phyloP scores from a whole-genome alignment of 78 protist species.

The Pigoraptor vietnamica region DNA sequence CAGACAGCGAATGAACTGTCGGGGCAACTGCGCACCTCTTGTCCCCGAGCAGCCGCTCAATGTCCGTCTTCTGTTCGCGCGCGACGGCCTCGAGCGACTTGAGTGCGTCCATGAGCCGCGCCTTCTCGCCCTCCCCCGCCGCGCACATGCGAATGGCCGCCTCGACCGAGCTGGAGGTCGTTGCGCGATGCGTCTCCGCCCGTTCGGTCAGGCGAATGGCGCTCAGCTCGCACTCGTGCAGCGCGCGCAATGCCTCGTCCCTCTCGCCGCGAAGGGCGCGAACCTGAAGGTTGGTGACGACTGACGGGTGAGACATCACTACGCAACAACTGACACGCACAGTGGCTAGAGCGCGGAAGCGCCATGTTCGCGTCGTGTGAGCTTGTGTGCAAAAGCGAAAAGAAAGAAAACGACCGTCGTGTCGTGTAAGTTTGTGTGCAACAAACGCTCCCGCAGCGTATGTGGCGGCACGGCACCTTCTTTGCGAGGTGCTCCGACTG shows the following conservation, averaged over 20 bases:
- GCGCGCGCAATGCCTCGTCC: neutral
- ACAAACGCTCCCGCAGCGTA: no score
- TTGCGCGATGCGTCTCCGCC: neutral
- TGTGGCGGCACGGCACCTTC: no score
- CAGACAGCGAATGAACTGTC: no score
- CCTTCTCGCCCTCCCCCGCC: neutral
- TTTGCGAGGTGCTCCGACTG: neutral
- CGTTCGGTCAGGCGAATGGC: neutral
- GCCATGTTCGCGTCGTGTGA: neutral
- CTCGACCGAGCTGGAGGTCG: neutral
- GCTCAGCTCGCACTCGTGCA: neutral
- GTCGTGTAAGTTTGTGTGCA: no score
- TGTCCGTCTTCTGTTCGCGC: neutral
- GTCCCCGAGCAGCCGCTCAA: neutral
- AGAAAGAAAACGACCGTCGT: no score
- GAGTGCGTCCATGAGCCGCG: neutral
- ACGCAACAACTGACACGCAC: no score
- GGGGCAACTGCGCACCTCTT: no score
- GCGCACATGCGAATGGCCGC: neutral
- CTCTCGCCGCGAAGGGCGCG: neutral
- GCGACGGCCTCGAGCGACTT: neutral
- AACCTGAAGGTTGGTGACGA: no score
- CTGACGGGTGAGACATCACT: no score
- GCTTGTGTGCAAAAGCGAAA: no score
- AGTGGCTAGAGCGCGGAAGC: neutral